Conservation (phyloP, 2,329 filamentous ascomycete genomes). For the Pestalotiopsis fici region DNA sequence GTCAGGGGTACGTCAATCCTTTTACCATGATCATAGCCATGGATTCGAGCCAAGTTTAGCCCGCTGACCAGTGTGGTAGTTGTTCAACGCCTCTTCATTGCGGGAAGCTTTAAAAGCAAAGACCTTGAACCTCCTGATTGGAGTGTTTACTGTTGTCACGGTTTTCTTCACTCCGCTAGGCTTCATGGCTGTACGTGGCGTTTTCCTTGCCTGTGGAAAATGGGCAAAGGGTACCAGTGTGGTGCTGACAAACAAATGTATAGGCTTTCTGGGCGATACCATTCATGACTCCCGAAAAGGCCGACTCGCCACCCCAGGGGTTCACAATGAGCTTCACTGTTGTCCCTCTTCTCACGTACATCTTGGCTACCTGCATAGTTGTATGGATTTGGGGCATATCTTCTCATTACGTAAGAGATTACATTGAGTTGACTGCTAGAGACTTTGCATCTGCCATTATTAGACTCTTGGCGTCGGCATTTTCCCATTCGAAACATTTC, state of each 20-base stretch:
- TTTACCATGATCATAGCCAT: too few relatives aligned
- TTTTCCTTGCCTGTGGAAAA: not conserved
- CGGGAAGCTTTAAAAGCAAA: constrained; percentile 15
- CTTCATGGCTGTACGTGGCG: constrained; percentile 11
- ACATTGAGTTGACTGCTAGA: not conserved
- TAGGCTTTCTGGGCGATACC: not conserved
- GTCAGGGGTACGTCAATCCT: constrained; percentile 8
- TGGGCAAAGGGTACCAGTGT: not conserved
- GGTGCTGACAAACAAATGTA: not conserved
- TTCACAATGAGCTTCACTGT: constrained; percentile 12
- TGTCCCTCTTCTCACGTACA: constrained; percentile 13
- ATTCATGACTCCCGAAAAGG: not conserved
- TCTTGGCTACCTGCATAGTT: not conserved
- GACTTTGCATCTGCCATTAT: not conserved
- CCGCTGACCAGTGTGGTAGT: constrained; percentile 7
- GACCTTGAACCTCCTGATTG: constrained; percentile 13
- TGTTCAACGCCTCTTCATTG: constrained; percentile 14
- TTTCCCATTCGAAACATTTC: not conserved
- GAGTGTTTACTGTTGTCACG: constrained; percentile 14
- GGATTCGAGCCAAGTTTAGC: too few relatives aligned
- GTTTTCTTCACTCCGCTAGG: constrained; percentile 14
- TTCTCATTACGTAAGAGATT: not conserved
- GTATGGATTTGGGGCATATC: not conserved
- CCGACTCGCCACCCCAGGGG: not conserved
- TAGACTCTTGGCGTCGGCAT: not conserved